phyloP scores from a whole-genome alignment of 805 yeast genomes.

The Schizosaccharomyces japonicus region DNA sequence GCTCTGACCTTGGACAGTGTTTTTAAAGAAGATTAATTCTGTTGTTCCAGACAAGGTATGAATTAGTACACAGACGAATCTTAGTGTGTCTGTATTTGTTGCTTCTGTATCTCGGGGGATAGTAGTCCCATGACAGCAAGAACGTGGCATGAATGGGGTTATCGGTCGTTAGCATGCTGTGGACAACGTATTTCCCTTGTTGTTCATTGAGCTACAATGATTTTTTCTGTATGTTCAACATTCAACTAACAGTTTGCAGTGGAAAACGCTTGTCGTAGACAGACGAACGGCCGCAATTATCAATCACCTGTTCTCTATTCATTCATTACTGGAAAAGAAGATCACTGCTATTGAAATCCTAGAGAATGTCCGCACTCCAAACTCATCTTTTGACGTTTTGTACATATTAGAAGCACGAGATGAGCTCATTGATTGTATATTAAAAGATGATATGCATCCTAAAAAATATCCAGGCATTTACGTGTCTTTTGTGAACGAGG shows the following conservation, averaged over 20 bases:
- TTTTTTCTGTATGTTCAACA: too few species aligned
- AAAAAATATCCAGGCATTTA: conserved; percentile 63
- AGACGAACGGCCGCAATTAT: background rate
- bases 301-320: background rate
- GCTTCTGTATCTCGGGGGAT: too few species aligned
- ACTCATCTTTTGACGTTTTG: conserved; percentile 48
- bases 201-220: too few species aligned
- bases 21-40: background rate
- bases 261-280: conserved; percentile 2
- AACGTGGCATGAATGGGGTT: too few species aligned
- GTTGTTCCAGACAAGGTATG: too few species aligned
- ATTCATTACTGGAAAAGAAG: conserved; percentile 1
- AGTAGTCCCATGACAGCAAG: too few species aligned
- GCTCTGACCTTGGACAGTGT: background rate
- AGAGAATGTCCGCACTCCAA: conserved; percentile 36
- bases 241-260: background rate
- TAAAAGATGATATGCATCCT: conserved; percentile 41
- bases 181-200: too few species aligned
- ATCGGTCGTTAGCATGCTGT: too few species aligned
- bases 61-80: too few species aligned
- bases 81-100: too few species aligned
- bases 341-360: conserved; percentile 31
- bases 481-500: conserved; percentile 38
- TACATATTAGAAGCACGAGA: conserved; percentile 51
- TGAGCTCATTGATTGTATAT: conserved; percentile 50